A percentile compares a stretch with the other conserved stretches of the same genome.
phyloP scores from a whole-genome alignment of 345 rosid genomes.

The Dimocarpus longan region DNA sequence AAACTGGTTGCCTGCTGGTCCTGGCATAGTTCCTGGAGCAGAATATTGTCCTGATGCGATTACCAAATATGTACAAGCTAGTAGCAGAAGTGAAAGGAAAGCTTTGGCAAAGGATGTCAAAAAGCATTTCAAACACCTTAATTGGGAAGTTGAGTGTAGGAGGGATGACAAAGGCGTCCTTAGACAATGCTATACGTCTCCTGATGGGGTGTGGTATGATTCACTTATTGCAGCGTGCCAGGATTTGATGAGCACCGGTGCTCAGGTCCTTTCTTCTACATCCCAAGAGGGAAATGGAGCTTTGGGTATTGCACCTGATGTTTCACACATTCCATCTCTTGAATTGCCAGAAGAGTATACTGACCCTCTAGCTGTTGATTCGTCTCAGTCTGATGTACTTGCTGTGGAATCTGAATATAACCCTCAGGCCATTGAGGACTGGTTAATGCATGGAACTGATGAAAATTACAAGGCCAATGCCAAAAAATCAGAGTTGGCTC shows the following conservation, averaged over 20 bases:
- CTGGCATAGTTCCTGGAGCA: constrained; percentile 45
- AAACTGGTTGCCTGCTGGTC: constrained; percentile 47
- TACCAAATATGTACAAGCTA: constrained; percentile 30
- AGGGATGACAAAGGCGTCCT: constrained; percentile 11
- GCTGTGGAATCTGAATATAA: constrained; percentile 38
- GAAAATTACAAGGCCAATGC: constrained; percentile 4
- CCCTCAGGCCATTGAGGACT: constrained; percentile 51
- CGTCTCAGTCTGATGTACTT: constrained; percentile 12
- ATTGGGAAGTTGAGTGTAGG: constrained; percentile 58
- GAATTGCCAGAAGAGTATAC: no score
- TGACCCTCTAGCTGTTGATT: constrained; percentile 4
- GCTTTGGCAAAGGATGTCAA: constrained; percentile 28
- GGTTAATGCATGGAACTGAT: constrained; percentile 25
- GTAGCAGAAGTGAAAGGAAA: neutral
- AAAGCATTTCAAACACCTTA: constrained; percentile 57
- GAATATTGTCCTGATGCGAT: constrained; percentile 60
- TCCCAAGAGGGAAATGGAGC: constrained; percentile 20
- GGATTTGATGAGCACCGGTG: constrained; percentile 22
- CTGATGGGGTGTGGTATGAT: constrained; percentile 47
- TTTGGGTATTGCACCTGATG: constrained; percentile 6
- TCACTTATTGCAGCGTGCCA: constrained; percentile 62
- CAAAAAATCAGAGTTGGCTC: constrained; percentile 17
- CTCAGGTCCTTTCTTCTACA: neutral
- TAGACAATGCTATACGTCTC: constrained; percentile 63
- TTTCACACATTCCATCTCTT: constrained; percentile 9